Base-by-base conservation (phyloP, 2,329 filamentous ascomycete genomes). In the Sporothrix variecibatus region DNA sequence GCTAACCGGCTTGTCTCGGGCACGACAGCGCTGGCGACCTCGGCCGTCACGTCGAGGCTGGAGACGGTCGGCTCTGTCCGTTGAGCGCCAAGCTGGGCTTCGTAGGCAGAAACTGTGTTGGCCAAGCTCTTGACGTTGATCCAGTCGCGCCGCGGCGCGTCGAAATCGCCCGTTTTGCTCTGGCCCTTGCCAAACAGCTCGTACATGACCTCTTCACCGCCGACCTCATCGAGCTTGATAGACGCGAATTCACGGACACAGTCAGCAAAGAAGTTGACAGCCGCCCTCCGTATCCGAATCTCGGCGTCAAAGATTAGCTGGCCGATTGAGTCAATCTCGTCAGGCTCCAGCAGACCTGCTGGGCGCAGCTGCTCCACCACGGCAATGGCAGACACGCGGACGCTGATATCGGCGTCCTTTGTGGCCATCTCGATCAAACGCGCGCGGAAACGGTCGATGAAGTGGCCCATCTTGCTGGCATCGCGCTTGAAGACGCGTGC, bases 351-450 rank as follows among this genome's bases (percentile, higher is more conserved):
- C 82, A 98, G 89, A 31, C 94, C 95, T 6, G 92, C 92, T 76
- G 94, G 91, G 72, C 95, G 91, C 73, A 99, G 87, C 31, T 92
- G 87, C 77, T 97, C 93, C 23, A 98, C 90, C 56, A 97, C 88
- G 72, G 93, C 90, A 67, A 99, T 92, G 9, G 94, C 92, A 7
- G 91, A 88, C 8, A 94, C 92, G 49, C 96, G 91, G 40, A 98
- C 94, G 71, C 87, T 88, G 17, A 92, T 85, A 78, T 99, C 96
- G 0, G 92, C 89, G 81, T 99, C 96, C 75, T 90, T 89, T 7
- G 92, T 94, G 0, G 95, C 95, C 86, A 99, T 98, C 83, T 99
- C 96, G 34, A 98, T 92, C 53, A 99, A 86, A 38, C 96, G 91
- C 6, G 91, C 87, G 68, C 95, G 89, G 82, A 98, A 99, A 67